Base-by-base conservation (phyloP, 805 yeast genomes). In the Nakazawaea populi region DNA sequence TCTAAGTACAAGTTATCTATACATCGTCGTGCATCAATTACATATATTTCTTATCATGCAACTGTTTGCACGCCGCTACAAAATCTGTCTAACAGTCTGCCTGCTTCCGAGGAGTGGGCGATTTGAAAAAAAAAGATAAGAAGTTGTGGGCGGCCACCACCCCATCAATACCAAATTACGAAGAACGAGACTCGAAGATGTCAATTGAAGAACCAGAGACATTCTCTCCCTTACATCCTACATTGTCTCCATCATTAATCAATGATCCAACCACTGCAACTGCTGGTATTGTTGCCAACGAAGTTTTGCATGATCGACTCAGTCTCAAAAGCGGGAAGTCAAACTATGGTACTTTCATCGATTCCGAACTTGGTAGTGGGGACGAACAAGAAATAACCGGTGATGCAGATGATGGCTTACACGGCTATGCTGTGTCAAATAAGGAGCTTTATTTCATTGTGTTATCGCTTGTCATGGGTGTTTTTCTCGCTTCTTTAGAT, bases 401-500 rank as follows among this genome's bases (percentile, higher is more conserved):
- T 40, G 44, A 40, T 31, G 44, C 39, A 8, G 11, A 43, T n/a
- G 47, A 48, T 40, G 28, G 6, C 5, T 31, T 40, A 12, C 41
- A 49, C 18, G 52, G 52, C 3, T 50, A 50, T 32, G 49, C 52
- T 7, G 52, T 50, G 12, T 37, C 49, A 2, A 41, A 41, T 6
- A 50, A 34, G 18, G 49, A 50, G 6, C 32, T 51, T n/a, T 41
- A 28, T 35, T 18, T 35, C 8, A 51, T 51, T 14, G 44, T 43
- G 10, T 29, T 46, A 11, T 51, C 53, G 9, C 44, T 51, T 44
- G 47, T 46, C 7, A 46, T 46, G 50, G 50, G 50, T 24, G 72
- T 79, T 0, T 83, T 80, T 56, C 67, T 85, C 39, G 81, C 87
- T 3, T 82, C 91, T 0, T 62, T 85, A 52, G 92, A 85, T 60